These are phyloP conservation scores for Lachancea quebecensis DNA, from an alignment of 805 yeast species.

Conservation along the genomic window DNA sequence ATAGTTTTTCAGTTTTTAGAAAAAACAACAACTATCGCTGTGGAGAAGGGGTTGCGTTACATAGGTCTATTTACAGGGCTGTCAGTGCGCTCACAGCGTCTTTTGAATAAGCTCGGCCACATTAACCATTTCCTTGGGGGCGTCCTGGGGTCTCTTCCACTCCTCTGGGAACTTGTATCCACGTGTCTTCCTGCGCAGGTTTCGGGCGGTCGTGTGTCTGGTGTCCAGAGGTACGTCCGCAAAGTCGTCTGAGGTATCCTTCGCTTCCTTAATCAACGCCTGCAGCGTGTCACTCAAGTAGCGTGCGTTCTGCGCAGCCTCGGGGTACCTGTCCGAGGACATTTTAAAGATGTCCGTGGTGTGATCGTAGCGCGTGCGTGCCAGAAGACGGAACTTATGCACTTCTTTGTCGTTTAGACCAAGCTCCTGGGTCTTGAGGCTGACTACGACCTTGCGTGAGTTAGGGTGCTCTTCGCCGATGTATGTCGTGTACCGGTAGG, in stretches of 20 bases:
- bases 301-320: slow-evolving; percentile 82
- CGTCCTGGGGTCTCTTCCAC: slow-evolving; percentile 74
- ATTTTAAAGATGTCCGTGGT: slow-evolving; percentile 54
- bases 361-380: slow-evolving; percentile 71
- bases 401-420: slow-evolving; percentile 43
- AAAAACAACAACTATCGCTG: too few relatives aligned
- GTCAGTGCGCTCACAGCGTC: slow-evolving; percentile 5
- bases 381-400: slow-evolving; percentile 72
- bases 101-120: slow-evolving; percentile 13
- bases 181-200: slow-evolving; percentile 36
- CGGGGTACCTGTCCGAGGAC: slow-evolving; percentile 56
- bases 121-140: slow-evolving; percentile 40
- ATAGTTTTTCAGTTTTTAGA: neutral
- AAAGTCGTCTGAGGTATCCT: slow-evolving; percentile 54
- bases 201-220: slow-evolving; percentile 52
- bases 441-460: slow-evolving; percentile 53
- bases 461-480: slow-evolving; percentile 62
- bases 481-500: slow-evolving; percentile 65
- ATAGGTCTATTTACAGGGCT: slow-evolving; percentile 2
- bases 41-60: too few relatives aligned
- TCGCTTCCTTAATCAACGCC: slow-evolving; percentile 56
- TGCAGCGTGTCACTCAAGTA: slow-evolving; percentile 58
- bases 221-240: slow-evolving; percentile 76
- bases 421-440: slow-evolving; percentile 47
- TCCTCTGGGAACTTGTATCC: slow-evolving; percentile 59